These are phyloP conservation scores for Trichophyton benhamiae DNA, from an alignment of 2,329 filamentous ascomycete genomes.

Conservation along the genomic window DNA sequence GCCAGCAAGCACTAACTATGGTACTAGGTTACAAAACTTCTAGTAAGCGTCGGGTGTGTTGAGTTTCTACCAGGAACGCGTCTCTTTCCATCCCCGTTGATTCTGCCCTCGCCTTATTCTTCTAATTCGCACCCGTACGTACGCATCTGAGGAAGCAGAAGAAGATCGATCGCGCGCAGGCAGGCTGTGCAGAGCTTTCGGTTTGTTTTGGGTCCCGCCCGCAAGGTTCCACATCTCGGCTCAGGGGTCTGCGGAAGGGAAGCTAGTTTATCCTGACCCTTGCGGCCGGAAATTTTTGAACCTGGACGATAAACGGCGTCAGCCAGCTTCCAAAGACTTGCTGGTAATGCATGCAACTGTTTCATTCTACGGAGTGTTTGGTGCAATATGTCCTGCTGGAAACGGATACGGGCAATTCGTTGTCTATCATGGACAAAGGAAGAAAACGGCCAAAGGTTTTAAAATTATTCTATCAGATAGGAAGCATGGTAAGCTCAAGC, in stretches of 20 bases:
- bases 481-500: neutral
- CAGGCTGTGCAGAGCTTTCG: neutral
- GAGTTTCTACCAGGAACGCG: neutral
- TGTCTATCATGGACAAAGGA: neutral
- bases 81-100: neutral
- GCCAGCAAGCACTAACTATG: neutral
- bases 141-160: neutral
- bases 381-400: neutral
- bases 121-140: no score
- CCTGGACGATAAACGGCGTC: neutral
- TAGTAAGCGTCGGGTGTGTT: no score
- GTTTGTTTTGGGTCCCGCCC: conserved; percentile 1
- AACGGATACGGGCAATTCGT: neutral
- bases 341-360: no score
- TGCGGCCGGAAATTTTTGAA: neutral
- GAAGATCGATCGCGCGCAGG: neutral
- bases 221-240: conserved; percentile 3
- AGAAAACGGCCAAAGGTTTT: neutral
- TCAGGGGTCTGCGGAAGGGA: conserved; percentile 4
- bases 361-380: neutral
- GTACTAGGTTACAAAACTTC: no score
- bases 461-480: neutral
- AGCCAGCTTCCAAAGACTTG: neutral
- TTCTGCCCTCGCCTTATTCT: no score
- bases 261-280: neutral